Evolutionary conservation across 2,329 filamentous ascomycete species (phyloP).

Genomic region (Aspergillus oerlinghausenensis): DNA sequence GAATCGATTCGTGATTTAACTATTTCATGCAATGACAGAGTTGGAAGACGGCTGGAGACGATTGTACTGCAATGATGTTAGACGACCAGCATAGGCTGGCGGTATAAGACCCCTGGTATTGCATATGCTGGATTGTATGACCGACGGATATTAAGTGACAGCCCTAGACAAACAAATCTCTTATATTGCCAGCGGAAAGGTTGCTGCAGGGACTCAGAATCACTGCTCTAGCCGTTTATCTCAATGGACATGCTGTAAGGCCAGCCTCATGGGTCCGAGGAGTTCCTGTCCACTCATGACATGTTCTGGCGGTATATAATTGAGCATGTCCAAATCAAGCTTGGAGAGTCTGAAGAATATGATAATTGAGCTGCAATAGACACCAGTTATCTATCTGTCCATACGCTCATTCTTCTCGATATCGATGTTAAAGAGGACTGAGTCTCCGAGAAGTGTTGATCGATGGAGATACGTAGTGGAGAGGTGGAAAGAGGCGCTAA

Average conservation of each 20-base stretch:
- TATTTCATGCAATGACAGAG: background rate
- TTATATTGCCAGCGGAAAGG: no score
- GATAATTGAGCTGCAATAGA: background rate
- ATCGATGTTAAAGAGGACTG: no score
- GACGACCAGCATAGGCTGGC: background rate
- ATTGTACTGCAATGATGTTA: background rate
- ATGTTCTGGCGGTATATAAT: background rate
- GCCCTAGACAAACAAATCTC: background rate
- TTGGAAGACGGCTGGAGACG: background rate
- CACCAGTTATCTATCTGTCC: background rate
- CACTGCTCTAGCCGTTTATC: background rate
- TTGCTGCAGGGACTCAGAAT: background rate
- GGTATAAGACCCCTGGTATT: background rate
- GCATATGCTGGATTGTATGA: background rate
- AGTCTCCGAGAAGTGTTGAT: no score
- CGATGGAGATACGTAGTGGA: no score
- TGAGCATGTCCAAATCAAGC: background rate
- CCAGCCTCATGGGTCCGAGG: background rate
- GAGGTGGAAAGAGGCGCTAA: background rate
- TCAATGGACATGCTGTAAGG: background rate
- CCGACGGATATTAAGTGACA: background rate
- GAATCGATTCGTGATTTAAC: background rate
- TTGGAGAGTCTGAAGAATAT: background rate
- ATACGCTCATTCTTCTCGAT: background rate
- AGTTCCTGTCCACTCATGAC: background rate